phyloP scores from a whole-genome alignment of 2,329 filamentous ascomycete species.

The Neodidymelliopsis sp. region DNA sequence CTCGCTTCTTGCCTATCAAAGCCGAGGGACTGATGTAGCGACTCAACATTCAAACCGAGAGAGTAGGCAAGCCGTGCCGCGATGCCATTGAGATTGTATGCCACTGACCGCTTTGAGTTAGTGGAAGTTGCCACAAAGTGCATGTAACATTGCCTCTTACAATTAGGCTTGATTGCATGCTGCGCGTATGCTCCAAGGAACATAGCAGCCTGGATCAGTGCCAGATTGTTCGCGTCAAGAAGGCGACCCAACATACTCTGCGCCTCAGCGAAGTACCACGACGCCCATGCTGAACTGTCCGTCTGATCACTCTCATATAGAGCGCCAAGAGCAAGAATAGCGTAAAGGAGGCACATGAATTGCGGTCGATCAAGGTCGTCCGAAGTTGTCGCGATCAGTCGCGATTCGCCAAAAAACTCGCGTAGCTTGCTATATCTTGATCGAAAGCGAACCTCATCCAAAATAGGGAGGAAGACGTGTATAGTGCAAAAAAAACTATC shows the following conservation, averaged over 20 bases:
- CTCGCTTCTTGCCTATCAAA: constrained; percentile 2
- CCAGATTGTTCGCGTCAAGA: constrained; percentile 1
- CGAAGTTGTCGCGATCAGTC: neutral
- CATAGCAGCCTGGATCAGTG: constrained; percentile 3
- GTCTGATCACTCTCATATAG: neutral
- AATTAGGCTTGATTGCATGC: constrained; percentile 7
- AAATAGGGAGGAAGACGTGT: neutral
- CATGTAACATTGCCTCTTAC: neutral
- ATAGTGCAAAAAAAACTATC: neutral
- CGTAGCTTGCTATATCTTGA: neutral
- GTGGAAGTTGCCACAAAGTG: no score
- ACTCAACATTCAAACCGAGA: constrained; percentile 2
- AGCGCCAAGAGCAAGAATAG: constrained; percentile 1
- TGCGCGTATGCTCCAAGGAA: constrained; percentile 5
- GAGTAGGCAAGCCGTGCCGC: constrained; percentile 1
- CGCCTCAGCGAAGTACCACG: constrained; percentile 5
- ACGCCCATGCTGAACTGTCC: neutral
- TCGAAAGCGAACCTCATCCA: neutral
- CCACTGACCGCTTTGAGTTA: neutral
- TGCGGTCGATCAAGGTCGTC: neutral
- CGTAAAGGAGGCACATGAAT: constrained; percentile 2
- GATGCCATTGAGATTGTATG: constrained; percentile 1
- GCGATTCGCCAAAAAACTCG: neutral
- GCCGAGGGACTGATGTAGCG: neutral
- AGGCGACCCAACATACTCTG: constrained; percentile 4